These are phyloP conservation scores for Pulveroboletus ravenelii DNA, from an alignment of 768 basidiomycete species.

Conservation along the genomic window DNA sequence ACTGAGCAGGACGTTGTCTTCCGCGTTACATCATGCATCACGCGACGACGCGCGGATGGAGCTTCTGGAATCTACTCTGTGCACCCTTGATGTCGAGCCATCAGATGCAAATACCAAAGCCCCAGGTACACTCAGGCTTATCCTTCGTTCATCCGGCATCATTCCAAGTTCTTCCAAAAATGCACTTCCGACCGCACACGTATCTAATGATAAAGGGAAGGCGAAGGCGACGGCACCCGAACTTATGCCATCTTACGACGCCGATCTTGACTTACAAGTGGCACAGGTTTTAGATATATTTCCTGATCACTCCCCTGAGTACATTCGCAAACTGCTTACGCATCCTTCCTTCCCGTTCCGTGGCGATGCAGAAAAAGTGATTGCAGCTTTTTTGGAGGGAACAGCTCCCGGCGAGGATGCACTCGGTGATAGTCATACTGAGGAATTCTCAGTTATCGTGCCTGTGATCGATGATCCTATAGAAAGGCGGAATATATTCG, in stretches of 20 bases:
- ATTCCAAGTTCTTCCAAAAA: constrained; percentile 21
- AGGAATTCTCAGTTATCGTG: background rate
- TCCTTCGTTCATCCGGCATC: constrained; percentile 58
- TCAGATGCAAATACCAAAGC: constrained; percentile 23
- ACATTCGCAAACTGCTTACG: constrained; percentile 55
- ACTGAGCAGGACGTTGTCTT: constrained; percentile 46
- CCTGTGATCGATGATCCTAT: constrained; percentile 19
- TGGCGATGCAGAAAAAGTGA: constrained; percentile 56
- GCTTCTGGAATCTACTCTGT: constrained; percentile 49
- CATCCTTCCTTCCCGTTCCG: constrained; percentile 27
- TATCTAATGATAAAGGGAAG: constrained; percentile 36
- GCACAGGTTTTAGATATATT: constrained; percentile 74
- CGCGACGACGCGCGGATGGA: constrained; percentile 59
- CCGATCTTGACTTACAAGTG: constrained; percentile 52
- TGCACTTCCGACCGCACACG: constrained; percentile 32
- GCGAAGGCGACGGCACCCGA: constrained; percentile 28
- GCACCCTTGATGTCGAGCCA: constrained; percentile 31
- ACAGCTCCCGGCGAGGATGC: constrained; percentile 46
- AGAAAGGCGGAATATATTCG: constrained; percentile 69
- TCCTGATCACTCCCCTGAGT: constrained; percentile 52
- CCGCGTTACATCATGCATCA: constrained; percentile 39
- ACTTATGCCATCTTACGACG: constrained; percentile 25
- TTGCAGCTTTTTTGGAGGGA: constrained; percentile 73
- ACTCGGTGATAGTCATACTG: constrained; percentile 13
- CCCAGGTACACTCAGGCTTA: constrained; percentile 57